Conservation (phyloP, 169 alveolate species). For the Theileria equi region DNA sequence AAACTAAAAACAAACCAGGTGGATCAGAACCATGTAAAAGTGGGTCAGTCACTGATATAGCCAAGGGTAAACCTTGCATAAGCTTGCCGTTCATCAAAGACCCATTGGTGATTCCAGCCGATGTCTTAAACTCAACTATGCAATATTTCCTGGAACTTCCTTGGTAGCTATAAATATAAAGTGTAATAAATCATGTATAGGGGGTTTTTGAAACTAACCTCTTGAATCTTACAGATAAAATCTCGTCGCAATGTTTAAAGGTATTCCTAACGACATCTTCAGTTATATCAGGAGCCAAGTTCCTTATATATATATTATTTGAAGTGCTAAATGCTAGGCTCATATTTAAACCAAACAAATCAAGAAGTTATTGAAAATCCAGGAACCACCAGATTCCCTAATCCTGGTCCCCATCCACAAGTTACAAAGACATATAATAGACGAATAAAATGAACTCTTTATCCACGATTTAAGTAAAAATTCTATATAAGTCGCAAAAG, state of each 20-base stretch:
- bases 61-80: slow-evolving; percentile 48
- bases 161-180: slow-evolving; percentile 24
- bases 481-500: background rate
- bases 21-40: background rate
- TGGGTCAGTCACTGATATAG: slow-evolving; percentile 61
- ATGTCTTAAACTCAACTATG: slow-evolving; percentile 58
- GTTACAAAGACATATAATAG: background rate
- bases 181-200: slow-evolving; percentile 7
- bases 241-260: slow-evolving; percentile 56
- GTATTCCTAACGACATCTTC: slow-evolving; percentile 52
- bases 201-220: slow-evolving; percentile 29
- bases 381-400: no score
- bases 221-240: slow-evolving; percentile 34
- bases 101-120: slow-evolving; percentile 60
- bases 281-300: slow-evolving; percentile 53
- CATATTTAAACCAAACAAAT: no score
- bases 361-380: background rate
- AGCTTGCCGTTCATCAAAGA: slow-evolving; percentile 55
- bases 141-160: slow-evolving; percentile 57
- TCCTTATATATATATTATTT: slow-evolving; percentile 66
- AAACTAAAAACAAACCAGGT: no score
- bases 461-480: background rate
- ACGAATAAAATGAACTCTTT: background rate
- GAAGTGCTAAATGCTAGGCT: background rate
- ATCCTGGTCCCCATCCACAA: no score